Base-by-base conservation (phyloP, 192 early-diverging fungal species). In the Mycoemilia scoparia region DNA sequence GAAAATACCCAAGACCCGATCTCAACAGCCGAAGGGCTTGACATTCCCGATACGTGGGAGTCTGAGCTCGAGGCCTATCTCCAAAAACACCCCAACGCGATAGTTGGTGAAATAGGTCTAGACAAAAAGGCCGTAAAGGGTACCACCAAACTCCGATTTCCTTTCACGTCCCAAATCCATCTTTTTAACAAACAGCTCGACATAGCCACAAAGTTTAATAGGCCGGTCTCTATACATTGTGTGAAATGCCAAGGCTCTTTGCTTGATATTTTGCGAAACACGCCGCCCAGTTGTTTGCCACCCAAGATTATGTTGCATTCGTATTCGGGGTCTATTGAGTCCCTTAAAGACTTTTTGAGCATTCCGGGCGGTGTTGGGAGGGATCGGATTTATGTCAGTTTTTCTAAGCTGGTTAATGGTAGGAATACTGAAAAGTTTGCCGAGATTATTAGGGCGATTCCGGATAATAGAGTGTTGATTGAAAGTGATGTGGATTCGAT, bases 231-330 rank as follows among this genome's bases (percentile, higher is more conserved):
- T 21, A 49, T 88, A 24, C 84, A 92, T 46, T 74, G 71, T 39
- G 87, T 91, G 14, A 79, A 73, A 28, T 71, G 73, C 12, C 76
- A 76, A 34, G 82, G 82, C 1, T 34, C 57, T 11, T 38, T 80
- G 41, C 55, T 39, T 17, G 63, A 51, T 32, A 47, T 47, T 42
- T 45, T 55, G 14, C 45, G 38, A 23, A 43, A 24, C 18, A 32
- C 22, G 16, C 14, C 12, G 20, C n/a, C n/a, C 20, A 44, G 43
- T 35, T 47, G 16, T 9, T 49, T 76, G 13, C 74, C 77, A 7
- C 74, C 79, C 1, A 59, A 71, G 16, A 66, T 93, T 28, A 84
- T 81, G 50, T 56, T 87, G 34, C 89, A 95, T 42, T 88, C 85
- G 11, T 95, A 70, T 43, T 74, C 76, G 5, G 86, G 83, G 14